Evolutionary conservation across 2,329 filamentous ascomycete genomes (phyloP), one percentile per base, ranked within the genome.

Genomic region (Diaporthe sp.): DNA sequence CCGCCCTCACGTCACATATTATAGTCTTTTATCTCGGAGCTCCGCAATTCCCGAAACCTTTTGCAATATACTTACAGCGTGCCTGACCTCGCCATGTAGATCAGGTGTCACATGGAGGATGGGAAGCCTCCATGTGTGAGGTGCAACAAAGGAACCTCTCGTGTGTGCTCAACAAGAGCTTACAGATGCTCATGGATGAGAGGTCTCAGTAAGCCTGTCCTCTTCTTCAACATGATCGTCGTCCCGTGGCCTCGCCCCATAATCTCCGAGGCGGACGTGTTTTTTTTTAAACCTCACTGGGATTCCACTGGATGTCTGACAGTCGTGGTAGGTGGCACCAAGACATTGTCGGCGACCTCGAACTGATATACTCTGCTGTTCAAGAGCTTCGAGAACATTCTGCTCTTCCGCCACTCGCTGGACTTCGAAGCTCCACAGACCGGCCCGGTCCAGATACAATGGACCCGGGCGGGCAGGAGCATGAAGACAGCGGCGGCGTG

Each of bases 41-140:
- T 22, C 63, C 63, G 25, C n/a, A n/a, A 9, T 2, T 27, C 15
- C 63, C 47, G 63, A 68, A 68, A 53, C 22, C 27, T 53, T 68
- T 53, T 53, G 47, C 63, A 9, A 19, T 47, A 27, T n/a, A 19
- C 32, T 66, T 47, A 27, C 32, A 39, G 47, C 25, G 56, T 47
- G 30, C 42, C 70, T 47, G 32, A 61, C 30, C 17, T n/a, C 19
- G 25, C 25, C 30, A 51, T 17, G 30, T 35, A 85, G 83, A 85
- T 85, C 71, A 84, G 84, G 76, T 85, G 84, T 58, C 76, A 84
- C 58, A 85, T 85, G 83, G 83, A 84, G 61, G 82, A 83, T 47
- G 80, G 78, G 35, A 83, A 83, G 0, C 83, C 84, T 3, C 83
- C 83, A 4, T 85, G 84, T 75, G 79, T 81, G 6, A 78, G 84